Evolutionary conservation across 2,329 filamentous ascomycete genomes (phyloP), one percentile per base, ranked within the genome.

Genomic region (Aureobasidium sp.): DNA sequence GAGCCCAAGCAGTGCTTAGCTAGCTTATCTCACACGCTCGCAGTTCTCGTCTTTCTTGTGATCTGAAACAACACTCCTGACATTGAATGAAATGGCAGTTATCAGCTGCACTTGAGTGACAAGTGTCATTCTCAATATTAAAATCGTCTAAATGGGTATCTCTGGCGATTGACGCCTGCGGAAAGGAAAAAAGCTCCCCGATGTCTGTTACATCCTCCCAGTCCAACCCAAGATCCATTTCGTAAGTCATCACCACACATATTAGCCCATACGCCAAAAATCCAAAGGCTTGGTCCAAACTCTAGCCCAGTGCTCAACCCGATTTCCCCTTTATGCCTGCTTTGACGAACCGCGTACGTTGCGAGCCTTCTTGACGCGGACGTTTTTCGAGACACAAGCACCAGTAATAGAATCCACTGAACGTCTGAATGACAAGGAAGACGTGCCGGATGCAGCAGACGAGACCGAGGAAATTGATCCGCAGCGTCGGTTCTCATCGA

Each of bases 401-500:
- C 59, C 48, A 37, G 54, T 60, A 11, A 48, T 60, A 5, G 58
- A 59, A 44, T 66, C 48, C 42, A 47, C 32, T 21, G 53, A 59
- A 42, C 63, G 55, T 34, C 54, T 30, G 49, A 62, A 61, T 25
- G 44, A 36, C 54, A 49, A 14, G 21, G 54, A 30, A 58, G 58
- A 30, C 7, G 39, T 30, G 5, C 25, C 39, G 5, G 53, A 53
- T 21, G 32, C 63, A 41, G 45, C 49, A 36, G 49, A 58, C n/a
- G 45, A 51, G 21, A 59, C 49, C n/a, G 61, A 58, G 21, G 50
- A 62, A 29, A 59, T 58, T 42, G 60, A 64, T 16, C 62, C 53
- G 14, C 41, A 44, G 41, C 64, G 58, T 30, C 61, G 39, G 6
- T 57, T 62, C 49, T 66, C 63, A 10, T 66, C 64, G 14, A 61